These are phyloP conservation scores for Aspergillus steynii DNA, from an alignment of 495 filamentous ascomycete genomes.

Conservation along the genomic window DNA sequence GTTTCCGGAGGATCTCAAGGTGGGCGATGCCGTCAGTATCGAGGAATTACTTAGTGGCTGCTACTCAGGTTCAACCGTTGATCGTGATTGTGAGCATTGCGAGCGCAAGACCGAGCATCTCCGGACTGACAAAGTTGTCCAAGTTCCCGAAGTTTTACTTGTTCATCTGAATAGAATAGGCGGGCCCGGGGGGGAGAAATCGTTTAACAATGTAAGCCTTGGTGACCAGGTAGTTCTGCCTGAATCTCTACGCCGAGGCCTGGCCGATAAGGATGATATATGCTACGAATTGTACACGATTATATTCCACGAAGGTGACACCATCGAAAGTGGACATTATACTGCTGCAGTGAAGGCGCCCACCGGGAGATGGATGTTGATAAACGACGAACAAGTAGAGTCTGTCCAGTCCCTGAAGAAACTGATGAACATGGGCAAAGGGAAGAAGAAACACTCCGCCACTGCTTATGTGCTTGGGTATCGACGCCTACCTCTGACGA, in stretches of 20 bases:
- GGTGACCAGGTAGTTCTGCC: not conserved
- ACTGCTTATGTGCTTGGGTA: conserved; percentile 27
- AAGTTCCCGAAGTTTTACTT: conserved; percentile 18
- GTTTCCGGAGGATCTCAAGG: not conserved
- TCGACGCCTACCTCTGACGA: conserved; percentile 11
- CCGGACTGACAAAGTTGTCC: conserved; percentile 1
- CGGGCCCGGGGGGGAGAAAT: not conserved
- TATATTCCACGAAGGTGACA: conserved; percentile 26
- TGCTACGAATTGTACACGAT: conserved; percentile 32
- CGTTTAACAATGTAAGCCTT: not conserved
- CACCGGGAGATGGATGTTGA: conserved; percentile 23
- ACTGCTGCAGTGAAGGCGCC: conserved; percentile 24
- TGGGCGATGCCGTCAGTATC: not conserved
- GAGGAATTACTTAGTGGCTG: not conserved
- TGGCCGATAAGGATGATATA: conserved; percentile 2
- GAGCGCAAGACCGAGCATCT: not conserved
- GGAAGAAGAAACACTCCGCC: not conserved
- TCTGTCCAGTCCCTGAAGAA: not conserved
- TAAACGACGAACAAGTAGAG: conserved; percentile 23
- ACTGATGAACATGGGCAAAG: not conserved
- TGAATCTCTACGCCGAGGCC: not conserved
- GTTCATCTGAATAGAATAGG: conserved; percentile 13
- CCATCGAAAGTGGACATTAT: conserved; percentile 30
- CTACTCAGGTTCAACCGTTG: not conserved
- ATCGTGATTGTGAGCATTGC: conserved; percentile 6